Evolutionary conservation across 1,284 basidiomycete genomes (phyloP).

Genomic region (Fomitopsis pinicola): DNA sequence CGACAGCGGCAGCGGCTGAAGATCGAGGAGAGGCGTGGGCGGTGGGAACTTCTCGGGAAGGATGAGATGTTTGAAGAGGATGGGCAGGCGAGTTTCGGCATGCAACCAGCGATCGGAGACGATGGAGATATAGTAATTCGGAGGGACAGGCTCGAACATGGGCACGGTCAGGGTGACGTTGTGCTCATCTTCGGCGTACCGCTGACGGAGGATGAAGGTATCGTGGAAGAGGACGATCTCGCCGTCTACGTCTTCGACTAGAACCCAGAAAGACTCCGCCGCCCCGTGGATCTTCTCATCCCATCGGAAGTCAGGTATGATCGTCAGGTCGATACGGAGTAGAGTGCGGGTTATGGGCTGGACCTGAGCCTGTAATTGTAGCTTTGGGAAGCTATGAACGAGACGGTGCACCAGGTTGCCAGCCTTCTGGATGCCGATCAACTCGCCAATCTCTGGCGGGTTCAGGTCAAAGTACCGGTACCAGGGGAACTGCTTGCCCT

Average conservation of each 20-base stretch:
- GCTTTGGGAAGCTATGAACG: constrained; percentile 95
- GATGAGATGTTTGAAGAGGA: constrained; percentile 98
- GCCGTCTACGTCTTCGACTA: constrained; percentile 97
- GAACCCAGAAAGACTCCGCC: constrained; percentile 87
- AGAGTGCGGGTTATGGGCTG: constrained; percentile 90
- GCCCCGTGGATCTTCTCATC: constrained; percentile 90
- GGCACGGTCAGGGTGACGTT: constrained; percentile 92
- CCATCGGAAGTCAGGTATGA: constrained; percentile 96
- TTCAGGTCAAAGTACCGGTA: constrained; percentile 90
- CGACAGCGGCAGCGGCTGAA: constrained; percentile 87
- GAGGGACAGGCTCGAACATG: constrained; percentile 95
- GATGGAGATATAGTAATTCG: constrained; percentile 96
- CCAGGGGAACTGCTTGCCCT: constrained; percentile 99
- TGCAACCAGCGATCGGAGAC: constrained; percentile 97
- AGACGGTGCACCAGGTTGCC: constrained; percentile 91
- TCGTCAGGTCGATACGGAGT: constrained; percentile 84
- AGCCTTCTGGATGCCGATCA: constrained; percentile 91
- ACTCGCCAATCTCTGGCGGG: constrained; percentile 87
- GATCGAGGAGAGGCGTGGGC: constrained; percentile 89
- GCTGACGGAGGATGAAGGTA: constrained; percentile 85
- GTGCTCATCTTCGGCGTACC: constrained; percentile 92
- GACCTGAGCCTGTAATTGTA: constrained; percentile 91
- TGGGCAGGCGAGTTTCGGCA: constrained; percentile 89
- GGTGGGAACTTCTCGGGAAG: constrained; percentile 96
- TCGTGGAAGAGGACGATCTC: constrained; percentile 96